Conservation (phyloP, 257 asterid genomes). For the Solanum clarkiae region DNA sequence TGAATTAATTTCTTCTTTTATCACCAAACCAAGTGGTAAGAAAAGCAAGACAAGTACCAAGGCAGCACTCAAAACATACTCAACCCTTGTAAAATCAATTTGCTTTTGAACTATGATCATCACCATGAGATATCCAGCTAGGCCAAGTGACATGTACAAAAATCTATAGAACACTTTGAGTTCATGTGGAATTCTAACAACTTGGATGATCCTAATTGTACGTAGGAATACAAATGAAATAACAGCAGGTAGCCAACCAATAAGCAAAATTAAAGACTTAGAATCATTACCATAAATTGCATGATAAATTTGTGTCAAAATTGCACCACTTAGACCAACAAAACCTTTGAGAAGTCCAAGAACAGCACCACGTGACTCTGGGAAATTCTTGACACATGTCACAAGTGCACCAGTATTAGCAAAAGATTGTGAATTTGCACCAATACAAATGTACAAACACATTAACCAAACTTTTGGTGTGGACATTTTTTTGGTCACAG, state of each 20-base stretch:
- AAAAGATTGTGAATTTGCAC: conserved; percentile 73
- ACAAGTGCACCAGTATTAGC: conserved; percentile 87
- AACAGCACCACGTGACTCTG: conserved; percentile 35
- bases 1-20: conserved; percentile 11
- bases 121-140: conserved; percentile 28
- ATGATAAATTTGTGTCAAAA: conserved; percentile 17
- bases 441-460: conserved; percentile 71
- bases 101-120: conserved; percentile 15
- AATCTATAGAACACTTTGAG: conserved; percentile 20
- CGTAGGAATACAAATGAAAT: conserved; percentile 17
- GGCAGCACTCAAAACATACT: conserved; percentile 2
- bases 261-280: conserved; percentile 14
- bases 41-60: conserved; percentile 8
- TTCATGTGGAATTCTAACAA: conserved; percentile 11
- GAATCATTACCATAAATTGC: conserved; percentile 19
- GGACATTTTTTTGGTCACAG: conserved; percentile 44
- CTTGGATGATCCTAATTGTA: conserved; percentile 18
- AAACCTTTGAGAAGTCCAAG: conserved; percentile 31
- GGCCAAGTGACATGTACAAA: conserved; percentile 18
- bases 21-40: conserved; percentile 12
- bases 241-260: conserved; percentile 27
- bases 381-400: conserved; percentile 70
- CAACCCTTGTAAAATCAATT: neutral
- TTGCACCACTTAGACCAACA: conserved; percentile 33
- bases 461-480: conserved; percentile 58